These are phyloP conservation scores for Penicillium janthinellum DNA, from an alignment of 2,329 filamentous ascomycete genomes.

Conservation along the genomic window DNA sequence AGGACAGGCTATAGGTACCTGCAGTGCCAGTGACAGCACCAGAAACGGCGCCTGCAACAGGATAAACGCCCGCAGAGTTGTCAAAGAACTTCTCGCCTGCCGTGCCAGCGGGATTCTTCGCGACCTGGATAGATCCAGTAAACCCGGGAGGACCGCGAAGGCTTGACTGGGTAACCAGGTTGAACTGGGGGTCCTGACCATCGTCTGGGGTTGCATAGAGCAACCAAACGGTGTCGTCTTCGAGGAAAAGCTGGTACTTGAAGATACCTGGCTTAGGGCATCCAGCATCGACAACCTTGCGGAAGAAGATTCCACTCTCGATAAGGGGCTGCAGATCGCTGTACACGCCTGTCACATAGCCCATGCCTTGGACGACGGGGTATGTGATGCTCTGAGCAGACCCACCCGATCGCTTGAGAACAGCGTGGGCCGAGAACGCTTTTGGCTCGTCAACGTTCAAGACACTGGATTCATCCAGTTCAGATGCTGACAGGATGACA, in stretches of 20 bases:
- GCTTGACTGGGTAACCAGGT: constrained; percentile 65
- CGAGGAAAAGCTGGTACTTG: constrained; percentile 75
- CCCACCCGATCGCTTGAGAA: constrained; percentile 60
- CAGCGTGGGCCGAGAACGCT: constrained; percentile 66
- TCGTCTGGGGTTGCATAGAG: constrained; percentile 70
- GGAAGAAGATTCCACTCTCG: constrained; percentile 74
- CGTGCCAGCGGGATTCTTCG: constrained; percentile 66
- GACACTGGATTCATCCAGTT: constrained; percentile 64
- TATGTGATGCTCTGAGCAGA: constrained; percentile 68
- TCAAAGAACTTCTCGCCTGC: constrained; percentile 72
- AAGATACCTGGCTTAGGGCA: constrained; percentile 64
- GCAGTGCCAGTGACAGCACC: constrained; percentile 59
- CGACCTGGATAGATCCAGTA: constrained; percentile 77
- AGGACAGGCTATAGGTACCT: constrained; percentile 74
- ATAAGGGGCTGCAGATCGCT: constrained; percentile 69
- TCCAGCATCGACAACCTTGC: constrained; percentile 58
- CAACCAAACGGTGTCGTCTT: constrained; percentile 75
- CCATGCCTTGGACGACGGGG: constrained; percentile 86
- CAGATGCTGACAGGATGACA: constrained; percentile 74
- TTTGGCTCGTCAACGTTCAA: constrained; percentile 56
- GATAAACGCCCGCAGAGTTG: constrained; percentile 72
- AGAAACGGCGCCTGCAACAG: constrained; percentile 63
- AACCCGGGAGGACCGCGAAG: constrained; percentile 69
- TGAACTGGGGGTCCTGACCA: constrained; percentile 66
- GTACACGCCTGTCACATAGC: constrained; percentile 79